These are phyloP conservation scores for Sphagnum magellanicum DNA, from an alignment of 228 moss, liverwort and hornwort species.

Conservation along the genomic window DNA sequence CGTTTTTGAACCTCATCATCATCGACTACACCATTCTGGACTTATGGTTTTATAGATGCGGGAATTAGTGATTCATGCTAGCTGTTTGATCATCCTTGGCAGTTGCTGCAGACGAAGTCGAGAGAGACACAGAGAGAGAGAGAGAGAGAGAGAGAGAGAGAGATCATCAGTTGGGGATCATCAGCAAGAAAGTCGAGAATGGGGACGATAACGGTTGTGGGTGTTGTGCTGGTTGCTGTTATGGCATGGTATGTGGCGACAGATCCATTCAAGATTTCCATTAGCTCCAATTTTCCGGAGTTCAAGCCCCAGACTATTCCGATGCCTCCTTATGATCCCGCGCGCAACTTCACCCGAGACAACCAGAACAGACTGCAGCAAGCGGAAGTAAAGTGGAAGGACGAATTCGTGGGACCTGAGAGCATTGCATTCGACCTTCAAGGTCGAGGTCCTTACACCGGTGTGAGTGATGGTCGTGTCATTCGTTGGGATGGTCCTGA, in stretches of 20 bases:
- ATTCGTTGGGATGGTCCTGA: constrained; percentile 78
- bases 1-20: no score
- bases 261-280: constrained; percentile 64
- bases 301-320: constrained; percentile 49
- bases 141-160: not conserved
- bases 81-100: not conserved
- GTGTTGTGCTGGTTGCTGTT: constrained; percentile 26
- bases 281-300: constrained; percentile 32
- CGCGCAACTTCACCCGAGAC: constrained; percentile 48
- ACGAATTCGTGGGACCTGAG: constrained; percentile 81
- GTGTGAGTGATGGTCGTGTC: constrained; percentile 79
- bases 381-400: constrained; percentile 42
- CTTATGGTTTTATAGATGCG: no score
- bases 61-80: not conserved
- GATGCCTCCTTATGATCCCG: constrained; percentile 40
- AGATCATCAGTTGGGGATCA: not conserved
- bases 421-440: constrained; percentile 71
- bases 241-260: constrained; percentile 54
- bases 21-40: no score
- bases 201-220: constrained; percentile 9
- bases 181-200: constrained; percentile 5
- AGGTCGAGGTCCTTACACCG: constrained; percentile 78
- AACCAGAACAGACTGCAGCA: constrained; percentile 47
- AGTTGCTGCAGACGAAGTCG: not conserved
- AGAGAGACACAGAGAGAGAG: not conserved